Evolutionary conservation across 2,329 filamentous ascomycete species (phyloP).

Genomic region (Alternaria sp.): DNA sequence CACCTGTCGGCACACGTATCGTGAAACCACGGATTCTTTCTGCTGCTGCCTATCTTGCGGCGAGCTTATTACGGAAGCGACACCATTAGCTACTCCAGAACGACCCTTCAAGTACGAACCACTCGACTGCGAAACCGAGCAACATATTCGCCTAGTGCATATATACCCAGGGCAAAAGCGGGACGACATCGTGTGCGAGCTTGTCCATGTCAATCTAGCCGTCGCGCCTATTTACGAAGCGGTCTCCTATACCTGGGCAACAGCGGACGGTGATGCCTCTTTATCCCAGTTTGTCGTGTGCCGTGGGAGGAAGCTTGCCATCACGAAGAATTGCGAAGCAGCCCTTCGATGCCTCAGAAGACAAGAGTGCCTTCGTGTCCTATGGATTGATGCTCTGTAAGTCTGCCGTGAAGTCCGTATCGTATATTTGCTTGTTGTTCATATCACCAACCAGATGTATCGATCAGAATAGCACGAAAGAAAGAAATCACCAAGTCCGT

Average conservation of each 20-base stretch:
- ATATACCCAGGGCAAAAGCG: neutral
- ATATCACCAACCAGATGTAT: neutral
- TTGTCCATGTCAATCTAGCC: neutral
- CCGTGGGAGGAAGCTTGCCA: neutral
- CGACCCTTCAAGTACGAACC: neutral
- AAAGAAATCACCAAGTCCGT: neutral
- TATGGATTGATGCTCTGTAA: neutral
- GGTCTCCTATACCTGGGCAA: neutral
- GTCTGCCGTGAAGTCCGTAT: neutral
- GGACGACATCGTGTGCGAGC: neutral
- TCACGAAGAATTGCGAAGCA: neutral
- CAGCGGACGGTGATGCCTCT: neutral
- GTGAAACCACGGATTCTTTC: too few relatives aligned
- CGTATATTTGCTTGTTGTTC: rapidly evolving
- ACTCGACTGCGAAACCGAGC: neutral
- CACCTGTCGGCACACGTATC: too few relatives aligned
- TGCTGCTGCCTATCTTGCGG: neutral
- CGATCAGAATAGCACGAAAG: neutral
- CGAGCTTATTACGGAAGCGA: neutral
- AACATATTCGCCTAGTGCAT: neutral
- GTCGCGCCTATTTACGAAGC: neutral
- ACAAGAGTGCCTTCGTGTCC: neutral
- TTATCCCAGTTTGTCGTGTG: neutral
- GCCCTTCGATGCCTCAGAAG: neutral
- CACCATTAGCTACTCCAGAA: neutral